These are phyloP conservation scores for Buddleja alternifolia DNA, from an alignment of 257 asterid species.

Conservation along the genomic window DNA sequence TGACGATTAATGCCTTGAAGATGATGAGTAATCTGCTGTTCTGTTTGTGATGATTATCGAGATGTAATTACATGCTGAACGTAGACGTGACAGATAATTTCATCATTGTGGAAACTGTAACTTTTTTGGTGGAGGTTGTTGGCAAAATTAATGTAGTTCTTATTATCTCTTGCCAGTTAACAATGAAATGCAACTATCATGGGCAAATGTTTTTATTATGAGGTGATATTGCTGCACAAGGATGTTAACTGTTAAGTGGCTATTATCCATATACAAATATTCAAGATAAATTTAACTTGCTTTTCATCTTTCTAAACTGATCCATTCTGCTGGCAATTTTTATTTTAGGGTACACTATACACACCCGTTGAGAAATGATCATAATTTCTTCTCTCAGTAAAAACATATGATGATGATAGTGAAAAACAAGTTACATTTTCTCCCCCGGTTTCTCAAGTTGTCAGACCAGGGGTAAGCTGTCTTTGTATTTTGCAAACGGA, in stretches of 20 bases:
- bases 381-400: too few relatives aligned
- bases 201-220: slow-evolving; percentile 20
- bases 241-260: slow-evolving; percentile 12
- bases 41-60: slow-evolving; percentile 10
- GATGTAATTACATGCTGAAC: neutral
- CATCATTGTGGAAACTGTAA: slow-evolving; percentile 18
- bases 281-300: neutral
- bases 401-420: too few relatives aligned
- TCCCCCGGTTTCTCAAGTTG: too few relatives aligned
- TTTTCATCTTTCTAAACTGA: neutral
- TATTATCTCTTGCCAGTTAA: slow-evolving; percentile 13
- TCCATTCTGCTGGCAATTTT: neutral
- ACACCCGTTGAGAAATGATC: too few relatives aligned
- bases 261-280: slow-evolving; percentile 29
- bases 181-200: slow-evolving; percentile 19
- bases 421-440: too few relatives aligned
- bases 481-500: too few relatives aligned
- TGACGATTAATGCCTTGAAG: slow-evolving; percentile 8
- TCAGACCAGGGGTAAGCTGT: too few relatives aligned
- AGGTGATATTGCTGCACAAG: slow-evolving; percentile 30
- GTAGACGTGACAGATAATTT: slow-evolving; percentile 14
- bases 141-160: slow-evolving; percentile 19
- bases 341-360: too few relatives aligned
- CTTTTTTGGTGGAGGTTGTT: slow-evolving; percentile 23
- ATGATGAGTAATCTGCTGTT: slow-evolving; percentile 18